Percentiles rank a stretch among this genome's conserved stretches.
Evolutionary conservation across 768 basidiomycete genomes (phyloP).

Genomic region (Boletus pseudopeckii): DNA sequence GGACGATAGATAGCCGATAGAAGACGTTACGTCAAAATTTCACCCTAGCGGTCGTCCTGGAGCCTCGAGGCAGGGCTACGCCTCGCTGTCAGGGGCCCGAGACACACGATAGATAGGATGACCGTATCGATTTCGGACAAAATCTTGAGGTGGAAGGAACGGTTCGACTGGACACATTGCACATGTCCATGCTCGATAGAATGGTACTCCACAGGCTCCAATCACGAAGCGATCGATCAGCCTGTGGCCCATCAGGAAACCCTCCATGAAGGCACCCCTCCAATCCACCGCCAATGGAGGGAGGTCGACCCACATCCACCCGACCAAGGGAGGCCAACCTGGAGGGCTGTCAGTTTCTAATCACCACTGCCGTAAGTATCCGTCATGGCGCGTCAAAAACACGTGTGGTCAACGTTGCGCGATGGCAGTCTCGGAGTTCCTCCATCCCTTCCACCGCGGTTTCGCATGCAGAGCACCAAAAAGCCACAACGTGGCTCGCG

Average conservation of each 20-base stretch:
- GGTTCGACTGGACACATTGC: neutral
- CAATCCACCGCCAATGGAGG: neutral
- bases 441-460: neutral
- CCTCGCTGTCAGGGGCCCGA: slow-evolving; percentile 8
- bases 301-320: neutral
- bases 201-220: neutral
- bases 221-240: slow-evolving; percentile 2
- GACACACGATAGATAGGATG: slow-evolving; percentile 3
- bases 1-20: slow-evolving; percentile 4
- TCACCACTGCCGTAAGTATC: neutral
- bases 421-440: neutral
- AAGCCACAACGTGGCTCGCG: neutral
- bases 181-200: neutral
- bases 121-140: neutral
- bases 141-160: neutral
- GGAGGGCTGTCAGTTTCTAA: neutral
- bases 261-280: neutral
- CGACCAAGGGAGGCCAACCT: neutral
- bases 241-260: neutral
- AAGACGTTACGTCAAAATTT: slow-evolving; percentile 12
- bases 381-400: slow-evolving; percentile 12
- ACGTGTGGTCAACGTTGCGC: slow-evolving; percentile 19
- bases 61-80: slow-evolving; percentile 15
- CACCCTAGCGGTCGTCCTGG: slow-evolving; percentile 1
- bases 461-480: neutral